Base-by-base conservation (phyloP, 352 stramenopile genomes). In the Albugo laibachii region DNA sequence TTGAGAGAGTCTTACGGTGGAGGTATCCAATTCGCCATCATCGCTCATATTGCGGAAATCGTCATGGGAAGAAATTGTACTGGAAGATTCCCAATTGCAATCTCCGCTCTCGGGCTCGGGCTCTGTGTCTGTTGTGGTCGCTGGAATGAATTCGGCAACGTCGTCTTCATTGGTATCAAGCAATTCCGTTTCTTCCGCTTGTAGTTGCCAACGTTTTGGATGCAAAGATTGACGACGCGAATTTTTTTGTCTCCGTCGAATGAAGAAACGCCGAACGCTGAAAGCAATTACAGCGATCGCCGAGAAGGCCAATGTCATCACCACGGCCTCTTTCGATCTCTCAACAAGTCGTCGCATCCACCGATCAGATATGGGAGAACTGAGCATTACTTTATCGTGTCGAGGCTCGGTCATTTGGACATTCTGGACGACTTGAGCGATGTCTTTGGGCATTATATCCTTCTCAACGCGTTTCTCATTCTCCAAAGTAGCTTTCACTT, bases 301-400 rank as follows among this genome's bases (percentile, higher is more conserved):
- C 3, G 24, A 31, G 24, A 43, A 3, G 3, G 19, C 38, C 8
- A 21, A 8, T 21, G 16, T 21, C 19, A 43, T 21, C 19, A 21
- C 38, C 38, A 24, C 55, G 44, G 36, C 53, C 31, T 60, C 46
- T 47, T 18, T 48, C 16, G 20, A 53, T 13, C 19, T 45, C 13
- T 27, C 34, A 48, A 49, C 20, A 21, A 49, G 35, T 11, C 58
- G 50, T 46, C 35, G 45, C 13, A 62, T 66, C 13, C 48, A 56
- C 13, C 42, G 16, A 21, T 54, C 16, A 21, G 72, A 53, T 11
- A 68, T 60, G 49, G 59, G 65, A 11, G 42, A 57, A 15, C 50
- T 41, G 13, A 62, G 5, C 0, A 42, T n/a, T 6, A 50, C 65
- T 16, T 72, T 19, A 5, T 19, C 34, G 37, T 51, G 13, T 12